These are phyloP conservation scores for Trichoderma harzianum DNA, from an alignment of 2,329 filamentous ascomycete genomes.

Conservation along the genomic window DNA sequence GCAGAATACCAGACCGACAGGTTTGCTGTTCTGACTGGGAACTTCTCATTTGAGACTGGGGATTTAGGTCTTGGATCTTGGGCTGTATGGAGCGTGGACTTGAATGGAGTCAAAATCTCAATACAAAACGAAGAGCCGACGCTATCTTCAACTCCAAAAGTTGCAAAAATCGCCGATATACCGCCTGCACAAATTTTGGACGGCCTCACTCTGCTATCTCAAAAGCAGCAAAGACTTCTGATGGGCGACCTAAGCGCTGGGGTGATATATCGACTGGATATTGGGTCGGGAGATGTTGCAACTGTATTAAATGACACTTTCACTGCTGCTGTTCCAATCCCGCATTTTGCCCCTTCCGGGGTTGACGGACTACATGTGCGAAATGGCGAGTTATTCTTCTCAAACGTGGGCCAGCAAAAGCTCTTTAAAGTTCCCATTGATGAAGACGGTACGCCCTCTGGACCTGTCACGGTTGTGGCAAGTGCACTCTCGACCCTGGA, in stretches of 20 bases:
- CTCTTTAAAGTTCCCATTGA: background rate
- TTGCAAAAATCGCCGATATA: background rate
- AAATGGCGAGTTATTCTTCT: background rate
- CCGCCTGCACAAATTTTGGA: background rate
- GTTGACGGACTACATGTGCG: background rate
- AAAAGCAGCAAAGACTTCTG: background rate
- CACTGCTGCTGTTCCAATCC: background rate
- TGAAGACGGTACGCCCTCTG: background rate
- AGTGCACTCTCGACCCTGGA: background rate
- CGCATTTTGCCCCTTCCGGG: background rate
- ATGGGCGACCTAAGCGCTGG: background rate
- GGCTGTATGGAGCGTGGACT: background rate
- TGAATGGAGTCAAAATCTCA: background rate
- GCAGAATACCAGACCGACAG: background rate
- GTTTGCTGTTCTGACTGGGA: background rate
- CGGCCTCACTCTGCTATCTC: background rate
- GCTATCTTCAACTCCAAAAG: background rate
- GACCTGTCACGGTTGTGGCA: background rate
- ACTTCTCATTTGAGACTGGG: background rate
- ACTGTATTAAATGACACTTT: background rate
- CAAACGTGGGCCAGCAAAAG: background rate
- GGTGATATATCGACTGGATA: background rate
- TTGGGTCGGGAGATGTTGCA: background rate
- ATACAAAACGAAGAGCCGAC: background rate
- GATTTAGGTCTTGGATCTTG: background rate